These are phyloP conservation scores for Monilinia fructigena DNA, from an alignment of 2,329 filamentous ascomycete species.

Conservation along the genomic window DNA sequence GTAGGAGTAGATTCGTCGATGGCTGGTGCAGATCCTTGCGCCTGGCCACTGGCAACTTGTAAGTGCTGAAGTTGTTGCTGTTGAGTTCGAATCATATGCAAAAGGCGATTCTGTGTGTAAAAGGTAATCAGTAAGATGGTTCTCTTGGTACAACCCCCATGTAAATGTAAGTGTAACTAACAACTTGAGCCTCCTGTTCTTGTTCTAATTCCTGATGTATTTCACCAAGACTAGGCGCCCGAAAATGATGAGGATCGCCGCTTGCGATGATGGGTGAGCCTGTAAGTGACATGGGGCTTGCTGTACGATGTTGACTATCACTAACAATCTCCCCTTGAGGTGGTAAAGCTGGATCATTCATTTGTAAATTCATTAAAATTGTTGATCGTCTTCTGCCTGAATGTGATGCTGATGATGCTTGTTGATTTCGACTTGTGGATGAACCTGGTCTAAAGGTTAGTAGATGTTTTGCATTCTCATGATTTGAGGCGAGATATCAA, in stretches of 20 bases:
- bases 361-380: constrained; percentile 69
- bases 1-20: constrained; percentile 46
- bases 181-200: constrained; percentile 76
- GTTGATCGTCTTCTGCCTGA: constrained; percentile 62
- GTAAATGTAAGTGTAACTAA: constrained; percentile 42
- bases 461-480: background rate
- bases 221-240: constrained; percentile 70
- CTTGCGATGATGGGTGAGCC: constrained; percentile 46
- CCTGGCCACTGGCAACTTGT: constrained; percentile 45
- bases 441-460: constrained; percentile 31
- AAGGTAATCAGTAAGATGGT: background rate
- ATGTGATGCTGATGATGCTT: constrained; percentile 44
- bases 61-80: constrained; percentile 68
- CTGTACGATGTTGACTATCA: constrained; percentile 45
- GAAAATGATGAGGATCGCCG: constrained; percentile 60
- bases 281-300: constrained; percentile 49
- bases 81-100: constrained; percentile 74
- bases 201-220: constrained; percentile 77
- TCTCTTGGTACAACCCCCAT: background rate
- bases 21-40: constrained; percentile 43
- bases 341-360: constrained; percentile 68
- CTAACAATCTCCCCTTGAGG: constrained; percentile 66
- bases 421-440: constrained; percentile 50
- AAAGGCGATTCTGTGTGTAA: constrained; percentile 62
- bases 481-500: background rate